Evolutionary conservation across 2,329 filamentous ascomycete species (phyloP).

Genomic region (Monilinia fructicola): DNA sequence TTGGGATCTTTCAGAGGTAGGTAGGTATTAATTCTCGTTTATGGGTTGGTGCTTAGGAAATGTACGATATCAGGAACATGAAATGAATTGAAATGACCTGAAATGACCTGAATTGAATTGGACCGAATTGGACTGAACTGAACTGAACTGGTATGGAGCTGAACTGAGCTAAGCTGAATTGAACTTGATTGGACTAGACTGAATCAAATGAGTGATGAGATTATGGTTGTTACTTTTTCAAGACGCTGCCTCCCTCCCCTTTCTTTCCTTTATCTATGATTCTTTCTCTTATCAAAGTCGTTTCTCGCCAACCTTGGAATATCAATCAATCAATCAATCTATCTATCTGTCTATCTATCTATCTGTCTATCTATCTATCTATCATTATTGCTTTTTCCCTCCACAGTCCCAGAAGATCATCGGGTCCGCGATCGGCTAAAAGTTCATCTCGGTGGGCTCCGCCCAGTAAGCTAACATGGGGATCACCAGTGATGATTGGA

Average conservation of each 20-base stretch:
- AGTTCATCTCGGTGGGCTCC: constrained; percentile 12
- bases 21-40: constrained; percentile 5
- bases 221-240: background rate
- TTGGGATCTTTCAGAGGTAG: background rate
- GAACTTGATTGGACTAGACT: background rate
- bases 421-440: constrained; percentile 15
- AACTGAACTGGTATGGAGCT: background rate
- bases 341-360: too few relatives aligned
- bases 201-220: background rate
- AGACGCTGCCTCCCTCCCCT: too few relatives aligned
- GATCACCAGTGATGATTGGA: background rate
- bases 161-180: background rate
- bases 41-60: background rate
- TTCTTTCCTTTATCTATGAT: background rate
- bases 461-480: background rate
- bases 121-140: background rate
- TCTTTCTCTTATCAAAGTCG: background rate
- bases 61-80: constrained; percentile 7
- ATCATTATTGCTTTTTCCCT: background rate
- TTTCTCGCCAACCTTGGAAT: background rate
- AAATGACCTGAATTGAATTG: background rate
- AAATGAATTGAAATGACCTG: background rate
- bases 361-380: too few relatives aligned
- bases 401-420: background rate
- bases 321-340: background rate